Conservation (phyloP, 805 yeast genomes). For the Saturnispora silvae region DNA sequence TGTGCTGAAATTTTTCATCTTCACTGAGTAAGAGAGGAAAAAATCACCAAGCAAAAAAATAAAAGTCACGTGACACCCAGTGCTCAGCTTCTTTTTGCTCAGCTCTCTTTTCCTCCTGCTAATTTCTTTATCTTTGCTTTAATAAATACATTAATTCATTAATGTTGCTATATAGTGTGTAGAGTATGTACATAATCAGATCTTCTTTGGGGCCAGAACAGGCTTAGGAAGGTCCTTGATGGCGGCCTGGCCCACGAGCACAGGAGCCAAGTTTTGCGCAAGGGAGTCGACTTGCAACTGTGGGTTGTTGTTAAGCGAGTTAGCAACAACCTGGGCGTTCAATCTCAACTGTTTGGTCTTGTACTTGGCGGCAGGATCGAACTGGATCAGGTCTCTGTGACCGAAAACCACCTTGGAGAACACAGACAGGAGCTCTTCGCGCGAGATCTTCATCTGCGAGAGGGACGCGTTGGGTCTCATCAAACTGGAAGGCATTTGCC, state of each 20-base stretch:
- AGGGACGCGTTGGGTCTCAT: constrained; percentile 12
- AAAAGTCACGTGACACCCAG: background rate
- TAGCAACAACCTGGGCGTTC: constrained; percentile 24
- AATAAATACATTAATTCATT: too few relatives aligned
- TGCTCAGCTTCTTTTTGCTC: too few relatives aligned
- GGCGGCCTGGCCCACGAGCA: constrained; percentile 15
- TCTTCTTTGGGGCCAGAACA: constrained; percentile 11
- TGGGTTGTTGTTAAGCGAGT: constrained; percentile 23
- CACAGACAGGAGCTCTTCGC: constrained; percentile 14
- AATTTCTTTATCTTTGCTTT: too few relatives aligned
- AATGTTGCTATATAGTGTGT: too few relatives aligned
- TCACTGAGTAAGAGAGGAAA: background rate
- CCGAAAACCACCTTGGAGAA: constrained; percentile 22
- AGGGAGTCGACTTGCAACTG: constrained; percentile 23
- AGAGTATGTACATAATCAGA: constrained; percentile 2
- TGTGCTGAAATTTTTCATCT: background rate
- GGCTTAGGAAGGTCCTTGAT: constrained; percentile 18
- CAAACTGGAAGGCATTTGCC: constrained; percentile 15
- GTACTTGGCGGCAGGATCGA: constrained; percentile 14
- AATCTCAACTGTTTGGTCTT: constrained; percentile 19
- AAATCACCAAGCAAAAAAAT: background rate
- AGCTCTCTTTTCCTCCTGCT: too few relatives aligned
- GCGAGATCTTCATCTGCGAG: constrained; percentile 13
- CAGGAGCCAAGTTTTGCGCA: constrained; percentile 14
- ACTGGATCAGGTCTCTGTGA: constrained; percentile 17